Percentiles rank a stretch among this genome's conserved stretches.
phyloP scores from a whole-genome alignment of 2,329 filamentous ascomycete genomes.

The Trichoderma sp. region DNA sequence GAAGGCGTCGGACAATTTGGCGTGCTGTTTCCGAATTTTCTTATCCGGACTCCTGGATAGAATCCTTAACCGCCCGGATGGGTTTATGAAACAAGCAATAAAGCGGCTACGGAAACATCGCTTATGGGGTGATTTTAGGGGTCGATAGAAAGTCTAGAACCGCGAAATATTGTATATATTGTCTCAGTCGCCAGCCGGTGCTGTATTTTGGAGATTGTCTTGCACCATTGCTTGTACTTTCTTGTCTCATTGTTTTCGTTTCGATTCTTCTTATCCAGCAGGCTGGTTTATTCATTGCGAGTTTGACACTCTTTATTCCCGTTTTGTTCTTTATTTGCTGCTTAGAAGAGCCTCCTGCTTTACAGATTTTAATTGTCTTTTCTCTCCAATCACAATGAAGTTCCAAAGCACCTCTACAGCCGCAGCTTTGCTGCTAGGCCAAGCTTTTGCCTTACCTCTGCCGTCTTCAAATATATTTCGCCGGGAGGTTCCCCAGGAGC shows the following conservation, averaged over 20 bases:
- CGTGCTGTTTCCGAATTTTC: neutral
- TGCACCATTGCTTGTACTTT: neutral
- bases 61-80: neutral
- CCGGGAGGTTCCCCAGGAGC: neutral
- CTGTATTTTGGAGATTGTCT: neutral
- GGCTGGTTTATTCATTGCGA: constrained; percentile 3
- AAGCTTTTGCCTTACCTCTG: neutral
- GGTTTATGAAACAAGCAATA: neutral
- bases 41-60: neutral
- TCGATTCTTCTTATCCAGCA: neutral
- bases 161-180: neutral
- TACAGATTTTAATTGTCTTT: neutral
- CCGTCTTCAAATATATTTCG: neutral
- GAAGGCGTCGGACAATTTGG: neutral
- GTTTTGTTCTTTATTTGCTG: neutral
- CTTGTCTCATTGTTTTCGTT: neutral
- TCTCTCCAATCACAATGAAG: neutral
- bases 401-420: neutral
- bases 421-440: neutral
- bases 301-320: constrained; percentile 8
- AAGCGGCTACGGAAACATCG: neutral
- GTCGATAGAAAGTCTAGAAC: neutral
- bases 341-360: neutral
- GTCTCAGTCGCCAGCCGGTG: neutral
- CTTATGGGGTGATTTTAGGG: neutral